phyloP scores from a whole-genome alignment of 2,329 filamentous ascomycete species.

The Didymella pinodella region DNA sequence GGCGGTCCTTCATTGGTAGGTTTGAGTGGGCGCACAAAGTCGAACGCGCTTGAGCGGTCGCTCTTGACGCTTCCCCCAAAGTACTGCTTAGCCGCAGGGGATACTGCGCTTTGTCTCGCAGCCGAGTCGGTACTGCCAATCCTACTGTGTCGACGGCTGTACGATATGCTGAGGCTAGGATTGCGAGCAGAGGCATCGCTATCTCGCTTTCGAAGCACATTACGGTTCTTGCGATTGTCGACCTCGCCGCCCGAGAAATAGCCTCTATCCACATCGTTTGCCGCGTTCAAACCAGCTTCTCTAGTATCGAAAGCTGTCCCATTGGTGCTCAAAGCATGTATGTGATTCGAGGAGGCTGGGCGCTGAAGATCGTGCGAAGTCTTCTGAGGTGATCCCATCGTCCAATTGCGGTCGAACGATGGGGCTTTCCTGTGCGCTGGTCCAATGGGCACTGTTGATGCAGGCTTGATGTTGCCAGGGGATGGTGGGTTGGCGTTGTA shows the following conservation, averaged over 20 bases:
- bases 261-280: slow-evolving; percentile 77
- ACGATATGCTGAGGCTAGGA: slow-evolving; percentile 75
- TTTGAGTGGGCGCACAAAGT: slow-evolving; percentile 51
- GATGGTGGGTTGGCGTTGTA: slow-evolving; percentile 57
- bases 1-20: slow-evolving; percentile 57
- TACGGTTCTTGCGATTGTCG: slow-evolving; percentile 74
- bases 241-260: slow-evolving; percentile 93
- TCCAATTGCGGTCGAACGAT: slow-evolving; percentile 68
- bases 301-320: slow-evolving; percentile 35
- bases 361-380: slow-evolving; percentile 39
- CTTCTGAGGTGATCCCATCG: slow-evolving; percentile 55
- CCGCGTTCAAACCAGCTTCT: slow-evolving; percentile 45
- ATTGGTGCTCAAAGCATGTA: slow-evolving; percentile 42
- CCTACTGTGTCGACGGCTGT: slow-evolving; percentile 74
- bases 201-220: slow-evolving; percentile 78
- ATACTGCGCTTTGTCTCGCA: slow-evolving; percentile 63
- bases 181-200: slow-evolving; percentile 69
- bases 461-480: slow-evolving; percentile 35
- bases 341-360: slow-evolving; percentile 47
- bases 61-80: slow-evolving; percentile 60
- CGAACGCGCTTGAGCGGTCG: slow-evolving; percentile 59
- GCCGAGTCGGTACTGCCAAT: slow-evolving; percentile 81
- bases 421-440: slow-evolving; percentile 61
- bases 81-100: slow-evolving; percentile 73
- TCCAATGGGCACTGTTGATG: slow-evolving; percentile 31